Conservation (phyloP, 495 filamentous ascomycete species). For the Aeminium ludgeri region DNA sequence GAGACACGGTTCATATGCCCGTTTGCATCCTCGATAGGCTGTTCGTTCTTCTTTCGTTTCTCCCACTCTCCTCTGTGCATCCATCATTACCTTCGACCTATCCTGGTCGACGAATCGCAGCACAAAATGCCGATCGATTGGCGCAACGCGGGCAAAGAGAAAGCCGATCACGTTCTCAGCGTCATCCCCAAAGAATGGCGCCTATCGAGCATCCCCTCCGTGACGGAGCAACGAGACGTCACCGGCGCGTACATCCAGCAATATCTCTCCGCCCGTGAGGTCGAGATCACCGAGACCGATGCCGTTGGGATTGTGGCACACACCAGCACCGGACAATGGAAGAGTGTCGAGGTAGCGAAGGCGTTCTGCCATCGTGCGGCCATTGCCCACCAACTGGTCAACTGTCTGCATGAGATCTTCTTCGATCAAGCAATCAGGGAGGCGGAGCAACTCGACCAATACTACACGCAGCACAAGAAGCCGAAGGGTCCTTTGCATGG, state of each 20-base stretch:
- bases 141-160: conserved; percentile 31
- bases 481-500: conserved; percentile 41
- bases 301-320: conserved; percentile 23
- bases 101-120: too few relatives aligned
- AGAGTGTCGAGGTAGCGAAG: conserved; percentile 25
- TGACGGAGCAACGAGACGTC: conserved; percentile 41
- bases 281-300: conserved; percentile 29
- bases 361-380: conserved; percentile 29
- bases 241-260: conserved; percentile 42
- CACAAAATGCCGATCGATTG: conserved; percentile 23
- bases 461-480: conserved; percentile 21
- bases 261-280: conserved; percentile 36
- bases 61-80: too few relatives aligned
- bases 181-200: conserved; percentile 44
- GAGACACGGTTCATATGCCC: too few relatives aligned
- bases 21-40: too few relatives aligned
- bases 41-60: too few relatives aligned
- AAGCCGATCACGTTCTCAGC: conserved; percentile 35
- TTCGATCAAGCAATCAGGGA: conserved; percentile 22
- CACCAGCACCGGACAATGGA: conserved; percentile 23
- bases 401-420: conserved; percentile 28
- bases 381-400: conserved; percentile 30
- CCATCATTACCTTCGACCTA: too few relatives aligned
- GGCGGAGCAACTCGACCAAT: conserved; percentile 21
- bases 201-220: conserved; percentile 31